phyloP scores from a whole-genome alignment of 768 basidiomycete species.

The Grammothele lineata region DNA sequence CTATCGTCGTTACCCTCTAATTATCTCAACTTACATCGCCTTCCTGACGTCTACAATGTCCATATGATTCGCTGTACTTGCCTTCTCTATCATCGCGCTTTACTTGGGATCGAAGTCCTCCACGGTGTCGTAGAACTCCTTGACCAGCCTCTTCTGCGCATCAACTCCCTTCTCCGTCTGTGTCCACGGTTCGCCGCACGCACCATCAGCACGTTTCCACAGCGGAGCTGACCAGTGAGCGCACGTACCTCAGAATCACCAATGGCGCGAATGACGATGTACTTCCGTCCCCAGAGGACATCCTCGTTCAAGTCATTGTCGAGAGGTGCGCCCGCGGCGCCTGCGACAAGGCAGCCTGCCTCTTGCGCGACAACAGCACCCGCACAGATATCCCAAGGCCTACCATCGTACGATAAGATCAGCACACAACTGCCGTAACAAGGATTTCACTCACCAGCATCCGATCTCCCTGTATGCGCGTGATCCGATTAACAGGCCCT shows the following conservation, averaged over 20 bases:
- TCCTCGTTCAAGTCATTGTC: constrained; percentile 58
- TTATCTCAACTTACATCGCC: too few species aligned
- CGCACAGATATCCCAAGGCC: constrained; percentile 88
- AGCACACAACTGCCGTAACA: neutral
- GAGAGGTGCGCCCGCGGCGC: constrained; percentile 45
- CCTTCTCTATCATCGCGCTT: too few species aligned
- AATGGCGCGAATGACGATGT: constrained; percentile 72
- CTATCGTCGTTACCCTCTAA: too few species aligned
- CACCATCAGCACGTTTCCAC: neutral
- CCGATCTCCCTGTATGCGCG: constrained; percentile 67
- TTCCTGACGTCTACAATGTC: too few species aligned
- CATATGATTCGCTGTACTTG: too few species aligned
- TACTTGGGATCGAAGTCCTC: constrained; percentile 64
- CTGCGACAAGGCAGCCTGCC: constrained; percentile 78
- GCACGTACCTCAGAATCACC: constrained; percentile 48
- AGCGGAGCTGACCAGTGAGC: neutral
- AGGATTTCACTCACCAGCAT: constrained; percentile 54
- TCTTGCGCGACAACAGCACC: constrained; percentile 90
- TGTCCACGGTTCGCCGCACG: neutral
- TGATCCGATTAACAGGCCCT: neutral
- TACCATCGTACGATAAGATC: constrained; percentile 17
- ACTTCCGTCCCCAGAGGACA: constrained; percentile 74
- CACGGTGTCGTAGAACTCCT: constrained; percentile 83
- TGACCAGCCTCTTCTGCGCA: constrained; percentile 75
- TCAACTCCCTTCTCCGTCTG: constrained; percentile 60